Evolutionary conservation across 768 basidiomycete species (phyloP).

Genomic region (Termitomyces sp.): DNA sequence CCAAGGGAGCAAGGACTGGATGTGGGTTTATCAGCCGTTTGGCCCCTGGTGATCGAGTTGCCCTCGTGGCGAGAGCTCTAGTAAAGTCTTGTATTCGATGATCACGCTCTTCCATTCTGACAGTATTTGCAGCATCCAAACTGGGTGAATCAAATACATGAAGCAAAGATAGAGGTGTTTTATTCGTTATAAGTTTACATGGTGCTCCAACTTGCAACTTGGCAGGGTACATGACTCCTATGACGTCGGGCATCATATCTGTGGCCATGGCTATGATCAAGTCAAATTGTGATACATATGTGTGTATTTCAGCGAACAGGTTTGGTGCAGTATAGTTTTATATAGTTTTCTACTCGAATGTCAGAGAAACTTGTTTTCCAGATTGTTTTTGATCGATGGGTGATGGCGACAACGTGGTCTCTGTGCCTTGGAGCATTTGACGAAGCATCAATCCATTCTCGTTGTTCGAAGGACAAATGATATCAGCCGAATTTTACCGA

Average conservation of each 20-base stretch:
- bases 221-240: background rate
- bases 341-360: background rate
- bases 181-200: constrained; percentile 16
- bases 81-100: constrained; percentile 12
- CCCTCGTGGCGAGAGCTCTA: constrained; percentile 23
- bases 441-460: too few species aligned
- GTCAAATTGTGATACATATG: background rate
- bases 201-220: background rate
- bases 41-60: constrained; percentile 18
- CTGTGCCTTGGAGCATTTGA: too few species aligned
- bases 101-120: background rate
- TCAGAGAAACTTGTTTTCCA: too few species aligned
- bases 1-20: constrained; percentile 11
- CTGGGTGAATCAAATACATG: constrained; percentile 21
- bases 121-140: constrained; percentile 19
- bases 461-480: too few species aligned
- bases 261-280: background rate
- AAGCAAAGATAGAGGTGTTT: constrained; percentile 21
- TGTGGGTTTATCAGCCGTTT: constrained; percentile 17
- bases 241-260: background rate
- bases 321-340: background rate
- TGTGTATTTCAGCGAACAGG: background rate
- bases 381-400: too few species aligned
- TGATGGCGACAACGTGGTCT: too few species aligned
- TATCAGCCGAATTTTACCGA: too few species aligned